These are phyloP conservation scores for Erodium chrysanthum DNA, from an alignment of 441 rosid species.

Conservation along the genomic window DNA sequence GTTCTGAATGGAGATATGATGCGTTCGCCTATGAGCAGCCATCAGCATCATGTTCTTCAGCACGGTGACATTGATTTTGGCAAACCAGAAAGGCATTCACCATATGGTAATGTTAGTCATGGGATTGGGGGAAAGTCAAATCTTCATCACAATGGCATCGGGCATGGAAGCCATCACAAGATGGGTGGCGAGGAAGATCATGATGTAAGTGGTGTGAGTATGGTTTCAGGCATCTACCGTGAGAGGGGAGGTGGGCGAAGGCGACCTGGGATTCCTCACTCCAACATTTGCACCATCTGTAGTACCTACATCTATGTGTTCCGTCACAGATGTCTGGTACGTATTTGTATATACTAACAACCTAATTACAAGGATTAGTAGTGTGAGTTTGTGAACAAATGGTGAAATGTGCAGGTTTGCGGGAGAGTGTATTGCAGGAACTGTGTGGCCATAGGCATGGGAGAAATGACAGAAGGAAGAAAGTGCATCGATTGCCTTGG, in stretches of 20 bases:
- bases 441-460: slow-evolving; percentile 46
- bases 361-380: no score
- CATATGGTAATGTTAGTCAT: no score
- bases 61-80: no score
- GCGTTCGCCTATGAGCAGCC: no score
- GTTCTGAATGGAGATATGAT: no score
- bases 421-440: slow-evolving; percentile 55
- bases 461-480: slow-evolving; percentile 56
- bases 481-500: slow-evolving; percentile 51
- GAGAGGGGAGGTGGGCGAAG: slow-evolving; percentile 30
- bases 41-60: no score
- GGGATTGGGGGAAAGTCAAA: no score
- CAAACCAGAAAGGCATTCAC: no score
- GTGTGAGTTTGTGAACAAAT: background rate
- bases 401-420: slow-evolving; percentile 35
- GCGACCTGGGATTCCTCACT: slow-evolving; percentile 59
- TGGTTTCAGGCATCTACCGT: slow-evolving; percentile 23
- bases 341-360: background rate
- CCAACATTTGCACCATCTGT: slow-evolving; percentile 58
- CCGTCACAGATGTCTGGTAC: slow-evolving; percentile 54
- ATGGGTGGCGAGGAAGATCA: slow-evolving; percentile 24
- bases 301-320: slow-evolving; percentile 43
- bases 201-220: slow-evolving; percentile 23
- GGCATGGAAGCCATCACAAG: background rate
- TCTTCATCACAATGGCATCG: no score